These are phyloP conservation scores for Lachancea lanzarotensis DNA, from an alignment of 805 yeast species.

Conservation along the genomic window DNA sequence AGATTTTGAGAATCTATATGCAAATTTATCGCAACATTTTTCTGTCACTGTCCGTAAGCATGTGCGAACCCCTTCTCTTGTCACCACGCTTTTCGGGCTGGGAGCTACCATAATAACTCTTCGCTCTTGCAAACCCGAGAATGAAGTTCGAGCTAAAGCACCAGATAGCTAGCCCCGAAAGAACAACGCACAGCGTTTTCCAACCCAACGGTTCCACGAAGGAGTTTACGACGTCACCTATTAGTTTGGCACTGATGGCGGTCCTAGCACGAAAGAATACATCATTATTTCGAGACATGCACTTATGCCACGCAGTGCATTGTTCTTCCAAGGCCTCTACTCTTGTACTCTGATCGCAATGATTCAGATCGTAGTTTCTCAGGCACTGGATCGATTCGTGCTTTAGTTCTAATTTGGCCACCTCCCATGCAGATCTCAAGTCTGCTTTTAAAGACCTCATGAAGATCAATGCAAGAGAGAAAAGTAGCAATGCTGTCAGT, in stretches of 20 bases:
- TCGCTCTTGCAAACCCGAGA: conserved; percentile 59
- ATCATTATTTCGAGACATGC: conserved; percentile 53
- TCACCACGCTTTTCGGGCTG: background rate
- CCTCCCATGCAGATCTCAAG: conserved; percentile 44
- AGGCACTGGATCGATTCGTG: conserved; percentile 51
- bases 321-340: conserved; percentile 52
- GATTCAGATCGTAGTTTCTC: conserved; percentile 45
- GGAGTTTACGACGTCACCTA: conserved; percentile 56
- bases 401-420: conserved; percentile 39
- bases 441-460: conserved; percentile 49
- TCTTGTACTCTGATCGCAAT: conserved; percentile 48
- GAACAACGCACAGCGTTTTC: conserved; percentile 46
- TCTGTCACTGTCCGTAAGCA: background rate
- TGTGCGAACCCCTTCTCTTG: background rate
- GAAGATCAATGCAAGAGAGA: conserved; percentile 39
- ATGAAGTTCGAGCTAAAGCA: conserved; percentile 55
- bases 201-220: conserved; percentile 62
- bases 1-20: background rate
- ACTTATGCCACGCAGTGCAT: conserved; percentile 58
- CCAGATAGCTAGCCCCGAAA: conserved; percentile 37
- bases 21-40: background rate
- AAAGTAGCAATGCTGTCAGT: conserved; percentile 39
- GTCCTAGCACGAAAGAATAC: conserved; percentile 42
- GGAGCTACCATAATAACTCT: conserved; percentile 34
- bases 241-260: conserved; percentile 51